Base-by-base conservation (phyloP, 805 yeast species). In the Yamadazyma akitaensis region DNA sequence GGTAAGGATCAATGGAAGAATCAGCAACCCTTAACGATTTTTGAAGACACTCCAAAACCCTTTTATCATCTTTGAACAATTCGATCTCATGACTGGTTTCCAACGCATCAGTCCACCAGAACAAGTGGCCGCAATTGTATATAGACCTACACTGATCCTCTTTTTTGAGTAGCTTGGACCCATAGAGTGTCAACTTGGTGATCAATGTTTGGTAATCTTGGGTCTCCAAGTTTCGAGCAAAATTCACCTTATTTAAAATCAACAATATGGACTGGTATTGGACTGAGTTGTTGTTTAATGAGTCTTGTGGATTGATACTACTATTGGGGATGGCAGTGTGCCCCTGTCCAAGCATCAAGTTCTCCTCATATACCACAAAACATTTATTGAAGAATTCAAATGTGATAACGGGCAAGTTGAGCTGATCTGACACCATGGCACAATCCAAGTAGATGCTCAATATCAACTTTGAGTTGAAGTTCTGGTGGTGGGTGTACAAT, bases 61-160 rank as follows among this genome's bases (percentile, higher is more conserved):
- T 73, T 58, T 88, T 88, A 32, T 72, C 73, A 53, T 76, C 81
- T 24, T 63, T 55, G 48, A 63, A 68, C n/a, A 65, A 57, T 43
- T 34, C 48, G 40, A 12, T 36, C 50, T 40, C 48, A 51, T 38
- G 35, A 46, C 14, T 37, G 46, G 72, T 79, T 46, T 65, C 69
- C 48, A 61, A 62, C 14, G 74, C 51, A 49, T 86, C 90, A 19
- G 84, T 81, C 59, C 92, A 85, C 94, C 96, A 88, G 97, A 97
- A 94, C 41, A 94, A 68, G 65, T 94, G 97, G 1, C 96, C 83
- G 37, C 96, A 91, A 43, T 80, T 66, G 61, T 86, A 88, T 5
- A 90, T 96, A 0, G 96, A 84, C 13, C 97, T 80, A 63, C 97
- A 91, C 64, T 94, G 99, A 59, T 92, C 98, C 31, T 94, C 90